These are phyloP conservation scores for Populus deltoides DNA, from an alignment of 345 rosid genomes.

Conservation along the genomic window DNA sequence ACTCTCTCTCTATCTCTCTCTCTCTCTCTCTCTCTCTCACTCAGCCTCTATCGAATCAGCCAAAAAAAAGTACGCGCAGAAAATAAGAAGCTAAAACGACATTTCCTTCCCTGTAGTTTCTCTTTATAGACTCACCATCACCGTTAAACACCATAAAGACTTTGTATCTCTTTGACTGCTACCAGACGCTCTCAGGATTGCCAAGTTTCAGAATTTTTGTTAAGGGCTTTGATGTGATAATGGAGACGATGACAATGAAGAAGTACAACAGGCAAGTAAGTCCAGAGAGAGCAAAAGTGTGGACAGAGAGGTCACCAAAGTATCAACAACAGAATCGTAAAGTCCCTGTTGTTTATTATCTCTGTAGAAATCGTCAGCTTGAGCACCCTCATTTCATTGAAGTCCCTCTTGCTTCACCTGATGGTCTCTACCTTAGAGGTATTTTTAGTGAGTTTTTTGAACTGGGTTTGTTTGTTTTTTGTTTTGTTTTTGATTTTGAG, in stretches of 20 bases:
- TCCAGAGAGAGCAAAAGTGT: slow-evolving; percentile 92
- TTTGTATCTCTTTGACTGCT: not conserved
- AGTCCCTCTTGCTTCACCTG: slow-evolving; percentile 66
- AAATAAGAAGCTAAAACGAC: not conserved
- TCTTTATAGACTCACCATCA: not conserved
- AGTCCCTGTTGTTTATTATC: slow-evolving; percentile 83
- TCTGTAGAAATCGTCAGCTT: slow-evolving; percentile 88
- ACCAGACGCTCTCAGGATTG: slow-evolving; percentile 15
- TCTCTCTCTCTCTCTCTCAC: not conserved
- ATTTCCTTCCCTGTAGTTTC: not conserved
- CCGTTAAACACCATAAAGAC: not conserved
- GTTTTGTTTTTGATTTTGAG: not conserved
- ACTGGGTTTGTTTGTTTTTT: not conserved
- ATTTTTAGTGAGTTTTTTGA: not conserved
- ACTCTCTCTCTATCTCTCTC: not conserved
- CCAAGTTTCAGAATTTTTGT: slow-evolving; percentile 24
- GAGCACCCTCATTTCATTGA: slow-evolving; percentile 99
- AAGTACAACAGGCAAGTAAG: slow-evolving; percentile 66
- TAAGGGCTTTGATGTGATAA: slow-evolving; percentile 20
- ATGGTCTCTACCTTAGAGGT: slow-evolving; percentile 86
- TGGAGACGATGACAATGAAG: slow-evolving; percentile 74
- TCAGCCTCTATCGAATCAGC: not conserved
- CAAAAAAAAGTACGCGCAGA: not conserved
- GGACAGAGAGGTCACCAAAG: slow-evolving; percentile 93
- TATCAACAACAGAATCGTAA: slow-evolving; percentile 61